Base-by-base conservation (phyloP, 2,329 filamentous ascomycete species). In the Fusarium sp. region DNA sequence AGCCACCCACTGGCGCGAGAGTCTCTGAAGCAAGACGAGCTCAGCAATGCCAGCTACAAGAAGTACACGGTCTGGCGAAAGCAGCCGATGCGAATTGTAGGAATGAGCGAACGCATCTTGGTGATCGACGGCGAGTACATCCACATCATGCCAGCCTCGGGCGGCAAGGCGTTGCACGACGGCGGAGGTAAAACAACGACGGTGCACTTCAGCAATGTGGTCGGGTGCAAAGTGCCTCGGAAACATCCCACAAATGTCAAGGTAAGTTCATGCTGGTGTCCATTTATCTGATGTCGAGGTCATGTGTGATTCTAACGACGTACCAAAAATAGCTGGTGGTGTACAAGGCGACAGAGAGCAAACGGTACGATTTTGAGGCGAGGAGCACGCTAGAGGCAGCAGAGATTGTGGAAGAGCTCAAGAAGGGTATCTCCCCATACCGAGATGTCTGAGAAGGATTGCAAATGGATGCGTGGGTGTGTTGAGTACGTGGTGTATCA, bases 301-400 rank as follows among this genome's bases (percentile, higher is more conserved):
- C 4, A 25, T 35, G 14, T 29, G 40, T 13, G 33, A 65, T 33
- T 69, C 71, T 79, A 70, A 77, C 66, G 6, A 16, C 25, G 40
- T 31, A 16, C 54, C 61, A 63, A 78, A 75, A 73, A 73, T 72
- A 92, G 90, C 84, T 92, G 27, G 86, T 95, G 63, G 92, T 96
- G 25, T 95, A 93, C 82, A 92, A 91, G 80, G 91, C 92, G 58
- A 90, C 91, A 2, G 94, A 95, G 83, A 92, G 89, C 70, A 96
- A 96, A 84, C 85, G 94, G 69, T 97, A 97, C 82, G 94, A 97
- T 74, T 97, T 97, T 80, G 94, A 96, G 82, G 91, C 93, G n/a
- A 90, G 89, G 74, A 92, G 86, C 74, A 86, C 88, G 13, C 90
- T 91, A 33, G 93, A 95, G 82, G 94, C 94, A 50, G 86, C 89